Evolutionary conservation across 192 early-diverging fungal genomes (phyloP), one percentile per base, ranked within the genome.

Genomic region (Linnemannia elongata): DNA sequence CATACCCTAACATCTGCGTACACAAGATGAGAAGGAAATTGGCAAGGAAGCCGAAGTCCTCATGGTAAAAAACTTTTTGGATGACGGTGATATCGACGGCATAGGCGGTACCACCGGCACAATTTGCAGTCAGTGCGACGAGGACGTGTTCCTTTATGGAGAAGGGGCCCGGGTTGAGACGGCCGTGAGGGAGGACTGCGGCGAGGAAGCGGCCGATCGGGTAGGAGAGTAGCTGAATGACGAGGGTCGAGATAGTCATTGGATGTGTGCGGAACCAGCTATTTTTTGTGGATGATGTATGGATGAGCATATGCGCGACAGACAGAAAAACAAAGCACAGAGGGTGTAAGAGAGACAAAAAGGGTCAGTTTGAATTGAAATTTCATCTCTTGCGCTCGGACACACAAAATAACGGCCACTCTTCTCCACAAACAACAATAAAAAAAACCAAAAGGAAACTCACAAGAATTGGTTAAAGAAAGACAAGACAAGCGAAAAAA

Each of bases 81-180:
- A 93, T 90, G 39, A 89, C 88, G 27, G 90, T 87, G 60, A 93
- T 89, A 86, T 93, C 92, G 77, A 68, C 92, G 36, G 92, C 92
- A 47, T 93, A 94, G 22, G 93, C 91, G 38, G 91, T 91, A 60
- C 79, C 70, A 66, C 75, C 88, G 45, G 88, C 90, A 76, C 91
- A 87, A 83, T 88, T 90, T 33, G 91, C 91, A 47, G 93, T 89
- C n/a, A 93, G 75, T 10, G 83, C 84, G 55, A 95, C 91, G 69
- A 94, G 80, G 74, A 91, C 92, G 71, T 94, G 94, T 78, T 95
- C 94, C 74, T 95, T 95, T 77, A 94, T 88, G 45, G 89, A 91
- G 85, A 95, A 95, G 24, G 89, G 89, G 27, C 89, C 94, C 36
- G 94, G 94, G 77, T 94, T 94, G n/a, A 89, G 90, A 49, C 1